Percentiles rank a stretch among this genome's conserved stretches.
phyloP scores from a whole-genome alignment of 2,329 filamentous ascomycete genomes.

The Aspergillus sp. region DNA sequence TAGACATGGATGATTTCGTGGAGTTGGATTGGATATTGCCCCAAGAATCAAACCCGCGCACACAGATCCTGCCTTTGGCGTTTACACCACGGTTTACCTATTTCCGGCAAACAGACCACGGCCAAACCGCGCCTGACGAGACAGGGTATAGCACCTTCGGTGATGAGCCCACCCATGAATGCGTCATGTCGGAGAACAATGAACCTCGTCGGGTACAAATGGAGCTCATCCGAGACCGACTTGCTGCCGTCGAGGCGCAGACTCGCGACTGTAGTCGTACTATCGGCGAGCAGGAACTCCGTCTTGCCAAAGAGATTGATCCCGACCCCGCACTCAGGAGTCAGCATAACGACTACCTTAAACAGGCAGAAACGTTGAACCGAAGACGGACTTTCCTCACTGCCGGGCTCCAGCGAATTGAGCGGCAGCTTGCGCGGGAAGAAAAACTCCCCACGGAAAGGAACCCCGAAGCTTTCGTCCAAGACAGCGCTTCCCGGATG shows the following conservation, averaged over 20 bases:
- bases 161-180: conserved; percentile 88
- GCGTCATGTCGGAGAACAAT: conserved; percentile 88
- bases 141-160: conserved; percentile 87
- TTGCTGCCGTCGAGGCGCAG: conserved; percentile 76
- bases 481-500: conserved; percentile 29
- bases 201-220: conserved; percentile 88
- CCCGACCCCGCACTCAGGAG: conserved; percentile 46
- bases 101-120: conserved; percentile 93
- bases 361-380: conserved; percentile 59
- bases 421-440: conserved; percentile 48
- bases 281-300: conserved; percentile 73
- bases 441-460: conserved; percentile 55
- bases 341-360: conserved; percentile 53
- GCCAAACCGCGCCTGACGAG: conserved; percentile 70
- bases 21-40: conserved; percentile 96
- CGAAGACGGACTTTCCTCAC: conserved; percentile 62
- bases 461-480: conserved; percentile 24
- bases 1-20: conserved; percentile 99
- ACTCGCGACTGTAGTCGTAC: conserved; percentile 71
- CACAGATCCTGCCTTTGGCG: conserved; percentile 87
- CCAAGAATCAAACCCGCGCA: conserved; percentile 85
- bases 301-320: conserved; percentile 57
- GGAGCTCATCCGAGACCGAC: conserved; percentile 76
- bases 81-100: conserved; percentile 96
- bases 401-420: conserved; percentile 59